Conservation (phyloP, 2,329 filamentous ascomycete species). For the Colletotrichum lini region DNA sequence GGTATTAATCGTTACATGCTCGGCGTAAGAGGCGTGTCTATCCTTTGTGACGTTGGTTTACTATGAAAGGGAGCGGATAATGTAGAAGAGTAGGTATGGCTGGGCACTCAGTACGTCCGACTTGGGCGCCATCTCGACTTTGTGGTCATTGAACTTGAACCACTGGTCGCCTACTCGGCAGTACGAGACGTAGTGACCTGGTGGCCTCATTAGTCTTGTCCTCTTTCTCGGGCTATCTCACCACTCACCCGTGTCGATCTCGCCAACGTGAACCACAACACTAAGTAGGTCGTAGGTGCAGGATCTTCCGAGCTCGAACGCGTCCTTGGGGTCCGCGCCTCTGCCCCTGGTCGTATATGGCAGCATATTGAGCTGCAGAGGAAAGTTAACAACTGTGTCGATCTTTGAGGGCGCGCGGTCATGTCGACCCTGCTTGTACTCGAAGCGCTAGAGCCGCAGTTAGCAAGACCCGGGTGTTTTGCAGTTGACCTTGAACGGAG, state of each 20-base stretch:
- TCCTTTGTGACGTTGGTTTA: constrained; percentile 46
- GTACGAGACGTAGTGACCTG: constrained; percentile 61
- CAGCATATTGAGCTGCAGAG: constrained; percentile 88
- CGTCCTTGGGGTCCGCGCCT: constrained; percentile 63
- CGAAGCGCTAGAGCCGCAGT: constrained; percentile 69
- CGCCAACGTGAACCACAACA: constrained; percentile 93
- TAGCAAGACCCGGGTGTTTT: neutral
- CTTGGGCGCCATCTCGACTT: constrained; percentile 86
- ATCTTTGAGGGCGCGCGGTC: constrained; percentile 87
- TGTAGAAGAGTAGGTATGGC: constrained; percentile 93
- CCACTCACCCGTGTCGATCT: constrained; percentile 94
- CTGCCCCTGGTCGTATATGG: constrained; percentile 84
- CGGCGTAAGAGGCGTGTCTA: neutral
- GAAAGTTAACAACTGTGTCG: constrained; percentile 88
- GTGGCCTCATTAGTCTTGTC: constrained; percentile 63
- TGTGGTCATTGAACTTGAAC: constrained; percentile 97
- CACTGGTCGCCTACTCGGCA: constrained; percentile 69
- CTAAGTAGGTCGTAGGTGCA: constrained; percentile 90
- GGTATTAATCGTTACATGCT: constrained; percentile 9
- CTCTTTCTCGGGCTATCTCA: neutral
- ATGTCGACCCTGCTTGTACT: constrained; percentile 76
- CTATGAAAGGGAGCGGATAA: constrained; percentile 73
- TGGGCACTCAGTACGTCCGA: constrained; percentile 88
- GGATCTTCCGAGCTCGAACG: constrained; percentile 70
- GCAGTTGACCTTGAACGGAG: constrained; percentile 4